Conservation (phyloP, 805 yeast species). For the Phaffomyces opuntiae region DNA sequence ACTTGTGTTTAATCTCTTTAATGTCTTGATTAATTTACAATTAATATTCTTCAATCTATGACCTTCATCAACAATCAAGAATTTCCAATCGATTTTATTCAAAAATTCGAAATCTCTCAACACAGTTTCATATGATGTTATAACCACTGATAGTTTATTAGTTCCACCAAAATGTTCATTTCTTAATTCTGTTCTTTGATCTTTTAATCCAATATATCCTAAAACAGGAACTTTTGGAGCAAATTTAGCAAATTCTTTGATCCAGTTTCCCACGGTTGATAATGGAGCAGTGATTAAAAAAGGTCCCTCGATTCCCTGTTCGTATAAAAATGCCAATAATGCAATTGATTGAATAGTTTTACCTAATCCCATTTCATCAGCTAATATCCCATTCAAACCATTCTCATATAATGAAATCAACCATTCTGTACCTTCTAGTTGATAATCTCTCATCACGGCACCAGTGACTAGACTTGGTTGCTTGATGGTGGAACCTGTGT, state of each 20-base stretch:
- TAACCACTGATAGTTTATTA: constrained; percentile 42
- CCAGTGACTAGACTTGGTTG: constrained; percentile 53
- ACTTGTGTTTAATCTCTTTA: constrained; percentile 57
- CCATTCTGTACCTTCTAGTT: constrained; percentile 89
- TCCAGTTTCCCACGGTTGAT: constrained; percentile 86
- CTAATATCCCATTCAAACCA: constrained; percentile 90
- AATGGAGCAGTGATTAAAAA: constrained; percentile 75
- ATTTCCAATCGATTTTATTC: constrained; percentile 60
- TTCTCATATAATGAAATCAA: constrained; percentile 80
- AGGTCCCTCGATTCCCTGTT: constrained; percentile 73
- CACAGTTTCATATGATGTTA: constrained; percentile 79
- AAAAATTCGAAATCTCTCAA: constrained; percentile 59
- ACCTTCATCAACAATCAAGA: constrained; percentile 90
- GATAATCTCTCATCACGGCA: constrained; percentile 72
- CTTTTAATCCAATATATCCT: constrained; percentile 59
- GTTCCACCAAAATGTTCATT: constrained; percentile 15
- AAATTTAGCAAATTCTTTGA: constrained; percentile 59
- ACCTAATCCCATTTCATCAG: constrained; percentile 98
- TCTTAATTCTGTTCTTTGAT: constrained; percentile 43
- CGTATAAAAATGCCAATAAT: constrained; percentile 65
- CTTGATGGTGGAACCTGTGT: constrained; percentile 17
- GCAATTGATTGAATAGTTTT: constrained; percentile 88
- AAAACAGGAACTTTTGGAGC: constrained; percentile 63
- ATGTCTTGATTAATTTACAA: constrained; percentile 63
- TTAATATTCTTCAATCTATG: constrained; percentile 84